A percentile compares a stretch with the other conserved stretches of the same genome.
phyloP scores from a whole-genome alignment of 2,329 filamentous ascomycete species.

The Ascosphaera apis region DNA sequence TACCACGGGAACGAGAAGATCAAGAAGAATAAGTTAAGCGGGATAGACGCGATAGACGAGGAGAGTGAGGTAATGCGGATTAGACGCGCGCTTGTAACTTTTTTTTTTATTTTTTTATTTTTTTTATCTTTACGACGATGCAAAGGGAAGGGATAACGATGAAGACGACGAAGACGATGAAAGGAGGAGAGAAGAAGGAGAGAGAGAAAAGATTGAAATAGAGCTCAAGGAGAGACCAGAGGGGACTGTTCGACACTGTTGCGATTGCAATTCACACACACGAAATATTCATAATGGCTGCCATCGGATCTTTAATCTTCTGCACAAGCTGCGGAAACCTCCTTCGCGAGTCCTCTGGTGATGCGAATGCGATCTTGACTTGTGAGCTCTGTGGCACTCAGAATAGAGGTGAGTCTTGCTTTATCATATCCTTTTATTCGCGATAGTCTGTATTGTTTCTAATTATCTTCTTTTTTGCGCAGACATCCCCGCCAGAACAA shows the following conservation, averaged over 20 bases:
- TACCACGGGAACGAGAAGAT: no score
- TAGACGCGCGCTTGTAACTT: conserved; percentile 1
- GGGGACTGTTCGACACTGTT: no score
- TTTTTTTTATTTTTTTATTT: not conserved
- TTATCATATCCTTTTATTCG: not conserved
- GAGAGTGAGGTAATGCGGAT: no score
- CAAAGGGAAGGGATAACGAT: no score
- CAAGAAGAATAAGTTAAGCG: no score
- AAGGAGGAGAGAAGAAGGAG: no score
- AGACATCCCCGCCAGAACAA: conserved; percentile 56
- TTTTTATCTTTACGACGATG: not conserved
- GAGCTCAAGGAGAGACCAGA: no score
- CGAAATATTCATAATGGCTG: conserved; percentile 38
- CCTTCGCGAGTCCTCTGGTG: conserved; percentile 56
- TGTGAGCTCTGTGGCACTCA: conserved; percentile 74
- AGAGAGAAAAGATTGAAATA: no score
- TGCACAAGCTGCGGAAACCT: conserved; percentile 85
- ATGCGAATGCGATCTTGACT: conserved; percentile 47
- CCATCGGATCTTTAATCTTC: conserved; percentile 77
- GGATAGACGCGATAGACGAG: no score
- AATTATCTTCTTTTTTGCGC: conserved; percentile 7
- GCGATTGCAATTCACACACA: no score
- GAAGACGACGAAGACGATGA: no score
- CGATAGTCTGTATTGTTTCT: not conserved
- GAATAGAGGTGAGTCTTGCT: conserved; percentile 43